phyloP scores from a whole-genome alignment of 2,329 filamentous ascomycete species.

The Rachicladosporium sp. region DNA sequence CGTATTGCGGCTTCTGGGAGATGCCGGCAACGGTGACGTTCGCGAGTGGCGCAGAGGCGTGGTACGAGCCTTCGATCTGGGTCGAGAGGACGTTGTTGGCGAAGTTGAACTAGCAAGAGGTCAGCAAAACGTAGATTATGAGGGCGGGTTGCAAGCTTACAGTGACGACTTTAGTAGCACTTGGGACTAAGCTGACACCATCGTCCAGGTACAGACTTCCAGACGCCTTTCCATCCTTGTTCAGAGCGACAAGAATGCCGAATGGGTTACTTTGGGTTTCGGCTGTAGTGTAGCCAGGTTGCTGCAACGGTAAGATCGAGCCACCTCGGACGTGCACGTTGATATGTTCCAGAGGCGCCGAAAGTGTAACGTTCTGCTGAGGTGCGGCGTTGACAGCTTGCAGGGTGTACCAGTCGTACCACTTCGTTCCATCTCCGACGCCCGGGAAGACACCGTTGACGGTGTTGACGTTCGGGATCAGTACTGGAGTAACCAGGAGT shows the following conservation, averaged over 20 bases:
- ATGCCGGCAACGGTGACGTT: slow-evolving; percentile 19
- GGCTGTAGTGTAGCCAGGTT: slow-evolving; percentile 13
- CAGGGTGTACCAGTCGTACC: slow-evolving; percentile 19
- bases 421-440: slow-evolving; percentile 12
- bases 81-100: slow-evolving; percentile 11
- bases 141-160: slow-evolving; percentile 3
- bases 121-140: background rate
- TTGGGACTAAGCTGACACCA: slow-evolving; percentile 13
- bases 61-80: slow-evolving; percentile 12
- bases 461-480: slow-evolving; percentile 12
- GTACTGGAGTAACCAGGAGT: slow-evolving; percentile 15
- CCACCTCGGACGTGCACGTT: slow-evolving; percentile 15
- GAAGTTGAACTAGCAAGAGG: slow-evolving; percentile 11
- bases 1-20: slow-evolving; percentile 5
- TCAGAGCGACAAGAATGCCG: slow-evolving; percentile 15
- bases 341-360: slow-evolving; percentile 14
- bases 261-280: slow-evolving; percentile 11
- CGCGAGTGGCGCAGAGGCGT: slow-evolving; percentile 13
- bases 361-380: slow-evolving; percentile 15
- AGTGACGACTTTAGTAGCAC: slow-evolving; percentile 14
- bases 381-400: slow-evolving; percentile 9
- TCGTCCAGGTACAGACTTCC: slow-evolving; percentile 17
- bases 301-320: slow-evolving; percentile 14
- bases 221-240: slow-evolving; percentile 10
- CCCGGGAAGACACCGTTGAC: slow-evolving; percentile 18